Evolutionary conservation across 2,329 filamentous ascomycete species (phyloP).

Genomic region (Cercospora sp.): DNA sequence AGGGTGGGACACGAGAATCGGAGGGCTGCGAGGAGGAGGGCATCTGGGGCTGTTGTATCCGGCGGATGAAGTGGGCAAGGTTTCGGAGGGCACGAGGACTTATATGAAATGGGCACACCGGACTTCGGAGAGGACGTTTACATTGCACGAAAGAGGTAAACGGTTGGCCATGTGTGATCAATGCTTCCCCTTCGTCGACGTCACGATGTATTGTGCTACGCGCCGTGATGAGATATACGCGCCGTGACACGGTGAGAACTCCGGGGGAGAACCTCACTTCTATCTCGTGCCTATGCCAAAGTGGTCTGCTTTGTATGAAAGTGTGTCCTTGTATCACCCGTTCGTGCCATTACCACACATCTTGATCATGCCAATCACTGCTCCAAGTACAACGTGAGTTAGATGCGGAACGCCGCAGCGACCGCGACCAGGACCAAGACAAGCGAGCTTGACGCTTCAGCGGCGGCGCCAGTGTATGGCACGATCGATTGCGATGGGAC

Average conservation of each 20-base stretch:
- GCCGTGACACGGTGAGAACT: conserved; percentile 4
- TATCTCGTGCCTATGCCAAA: background rate
- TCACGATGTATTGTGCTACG: conserved; percentile 5
- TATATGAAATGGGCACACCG: background rate
- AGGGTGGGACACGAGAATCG: conserved; percentile 29
- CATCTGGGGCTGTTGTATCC: background rate
- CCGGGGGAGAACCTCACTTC: background rate
- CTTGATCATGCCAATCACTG: background rate
- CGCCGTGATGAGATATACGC: conserved; percentile 14
- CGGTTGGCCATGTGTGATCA: conserved; percentile 7
- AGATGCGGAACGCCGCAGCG: background rate
- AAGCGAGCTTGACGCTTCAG: background rate
- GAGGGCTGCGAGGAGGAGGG: background rate
- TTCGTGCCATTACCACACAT: background rate
- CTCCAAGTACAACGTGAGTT: background rate
- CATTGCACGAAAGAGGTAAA: conserved; percentile 11
- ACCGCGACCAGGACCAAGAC: background rate
- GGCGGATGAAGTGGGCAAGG: background rate
- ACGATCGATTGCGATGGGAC: conserved; percentile 12
- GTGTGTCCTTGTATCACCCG: background rate
- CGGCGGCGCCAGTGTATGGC: conserved; percentile 13
- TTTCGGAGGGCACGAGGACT: background rate
- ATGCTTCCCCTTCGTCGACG: conserved; percentile 13
- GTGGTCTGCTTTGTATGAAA: background rate
- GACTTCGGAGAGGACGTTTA: background rate